These are phyloP conservation scores for Colletotrichum sp. DNA, from an alignment of 2,329 filamentous ascomycete genomes.

Conservation along the genomic window DNA sequence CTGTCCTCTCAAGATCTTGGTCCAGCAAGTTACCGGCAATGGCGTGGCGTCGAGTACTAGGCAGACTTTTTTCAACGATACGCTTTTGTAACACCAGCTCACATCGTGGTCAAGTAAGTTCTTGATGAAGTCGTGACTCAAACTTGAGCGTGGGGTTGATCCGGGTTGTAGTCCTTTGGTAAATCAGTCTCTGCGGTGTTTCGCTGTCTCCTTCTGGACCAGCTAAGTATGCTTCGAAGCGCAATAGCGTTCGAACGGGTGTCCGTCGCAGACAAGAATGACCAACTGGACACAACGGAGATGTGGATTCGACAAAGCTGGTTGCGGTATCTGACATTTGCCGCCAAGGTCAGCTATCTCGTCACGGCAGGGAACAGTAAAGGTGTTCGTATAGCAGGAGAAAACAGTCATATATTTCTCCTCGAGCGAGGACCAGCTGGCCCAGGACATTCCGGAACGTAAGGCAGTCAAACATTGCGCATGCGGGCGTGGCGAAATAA, in stretches of 20 bases:
- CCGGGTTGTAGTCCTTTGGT: not conserved
- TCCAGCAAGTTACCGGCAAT: not conserved
- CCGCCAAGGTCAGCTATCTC: not conserved
- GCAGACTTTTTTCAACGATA: not conserved
- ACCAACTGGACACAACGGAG: not conserved
- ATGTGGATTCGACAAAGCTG: not conserved
- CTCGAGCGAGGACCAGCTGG: not conserved
- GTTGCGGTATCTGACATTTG: not conserved
- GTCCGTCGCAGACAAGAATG: not conserved
- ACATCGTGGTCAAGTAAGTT: not conserved
- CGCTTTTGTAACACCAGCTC: not conserved
- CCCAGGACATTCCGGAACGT: not conserved
- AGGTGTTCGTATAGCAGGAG: not conserved
- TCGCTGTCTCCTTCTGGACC: not conserved
- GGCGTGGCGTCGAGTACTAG: not conserved
- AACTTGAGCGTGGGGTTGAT: not conserved
- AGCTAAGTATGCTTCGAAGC: not conserved
- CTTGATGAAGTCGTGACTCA: not conserved
- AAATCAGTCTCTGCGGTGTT: not conserved
- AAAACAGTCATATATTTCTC: not conserved
- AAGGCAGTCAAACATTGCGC: not conserved
- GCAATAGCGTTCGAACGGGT: not conserved
- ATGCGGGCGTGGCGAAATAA: not conserved
- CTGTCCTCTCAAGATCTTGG: not conserved
- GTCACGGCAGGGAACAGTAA: not conserved